Evolutionary conservation across 306 rosid species (phyloP), one percentile per base, ranked within the genome.

Genomic region (Trifolium pratense): DNA sequence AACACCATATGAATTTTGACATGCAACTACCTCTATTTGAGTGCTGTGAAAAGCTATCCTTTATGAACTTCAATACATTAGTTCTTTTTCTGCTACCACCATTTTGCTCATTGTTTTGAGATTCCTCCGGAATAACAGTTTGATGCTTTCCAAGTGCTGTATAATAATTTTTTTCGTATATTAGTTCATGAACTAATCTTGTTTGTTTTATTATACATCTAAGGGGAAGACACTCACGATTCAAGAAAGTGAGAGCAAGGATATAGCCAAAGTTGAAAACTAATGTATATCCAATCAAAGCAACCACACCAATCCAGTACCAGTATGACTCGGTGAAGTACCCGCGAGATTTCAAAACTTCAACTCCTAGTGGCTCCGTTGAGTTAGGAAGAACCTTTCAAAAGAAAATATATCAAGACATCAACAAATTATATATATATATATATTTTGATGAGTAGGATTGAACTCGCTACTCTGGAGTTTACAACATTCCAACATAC

Each of bases 211-310:
- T 69, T 5, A 67, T 40, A 29, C 20, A 73, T 73, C 20, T 62
- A 6, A 80, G 75, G 70, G 20, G 67, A 68, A 80, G 51, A 75
- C 37, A 76, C 89, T 76, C 36, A 87, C 92, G 89, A 65, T 83
- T 85, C 52, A 87, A 63, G 78, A 55, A 81, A 62, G 84, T 66
- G 63, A 87, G 92, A 52, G 86, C 87, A 66, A 83, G 74, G 20
- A 84, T 75, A 68, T 71, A 83, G 43, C 72, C 66, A 51, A 86
- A 2, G 67, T 86, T 86, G 80, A 86, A 86, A 18, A 86, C 25
- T 18, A 86, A 63, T 52, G 75, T 81, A 16, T 78, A 86, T 57
- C 84, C 85, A 49, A 72, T 2, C 75, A 81, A 57, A 60, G 79
- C 85, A 14, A 79, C 82, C 72, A 72, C 75, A 66, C 79, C 79